These are phyloP conservation scores for Trichoderma asperellum DNA, from an alignment of 2,329 filamentous ascomycete genomes.

Conservation along the genomic window DNA sequence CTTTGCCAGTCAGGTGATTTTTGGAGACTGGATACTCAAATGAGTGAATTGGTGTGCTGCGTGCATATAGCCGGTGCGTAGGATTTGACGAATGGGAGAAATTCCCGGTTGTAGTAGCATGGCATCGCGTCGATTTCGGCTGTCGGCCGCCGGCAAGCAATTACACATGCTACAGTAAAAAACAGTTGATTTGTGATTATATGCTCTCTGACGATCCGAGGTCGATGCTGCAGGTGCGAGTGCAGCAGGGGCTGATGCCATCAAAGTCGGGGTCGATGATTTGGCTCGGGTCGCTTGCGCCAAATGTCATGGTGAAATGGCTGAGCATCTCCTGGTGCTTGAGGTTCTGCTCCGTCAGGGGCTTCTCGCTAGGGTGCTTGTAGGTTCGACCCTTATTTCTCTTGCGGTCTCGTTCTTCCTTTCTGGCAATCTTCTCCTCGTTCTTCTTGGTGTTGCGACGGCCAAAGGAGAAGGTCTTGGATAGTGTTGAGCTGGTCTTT, in stretches of 20 bases:
- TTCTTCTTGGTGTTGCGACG: conserved; percentile 33
- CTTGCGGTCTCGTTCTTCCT: conserved; percentile 39
- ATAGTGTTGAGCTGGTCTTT: conserved; percentile 39
- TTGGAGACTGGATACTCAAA: not conserved
- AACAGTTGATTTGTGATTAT: not conserved
- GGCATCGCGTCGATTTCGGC: not conserved
- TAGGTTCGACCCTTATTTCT: conserved; percentile 34
- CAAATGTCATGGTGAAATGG: conserved; percentile 53
- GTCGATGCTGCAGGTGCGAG: conserved; percentile 44
- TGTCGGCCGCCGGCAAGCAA: conserved; percentile 16
- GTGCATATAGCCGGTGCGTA: conserved; percentile 13
- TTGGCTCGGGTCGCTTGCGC: conserved; percentile 42
- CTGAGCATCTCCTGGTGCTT: conserved; percentile 53
- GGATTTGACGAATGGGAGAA: conserved; percentile 26
- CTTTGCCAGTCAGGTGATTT: not conserved
- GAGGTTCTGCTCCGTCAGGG: conserved; percentile 51
- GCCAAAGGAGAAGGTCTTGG: conserved; percentile 40
- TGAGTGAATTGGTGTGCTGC: conserved; percentile 9
- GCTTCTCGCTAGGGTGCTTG: conserved; percentile 50
- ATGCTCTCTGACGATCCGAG: conserved; percentile 33
- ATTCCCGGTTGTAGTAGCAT: conserved; percentile 24
- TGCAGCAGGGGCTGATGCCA: conserved; percentile 52
- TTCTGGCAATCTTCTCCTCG: conserved; percentile 32
- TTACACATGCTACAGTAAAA: not conserved
- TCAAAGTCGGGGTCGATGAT: conserved; percentile 41